Base-by-base conservation (phyloP, 306 rosid species). In the Corylus heterophylla region DNA sequence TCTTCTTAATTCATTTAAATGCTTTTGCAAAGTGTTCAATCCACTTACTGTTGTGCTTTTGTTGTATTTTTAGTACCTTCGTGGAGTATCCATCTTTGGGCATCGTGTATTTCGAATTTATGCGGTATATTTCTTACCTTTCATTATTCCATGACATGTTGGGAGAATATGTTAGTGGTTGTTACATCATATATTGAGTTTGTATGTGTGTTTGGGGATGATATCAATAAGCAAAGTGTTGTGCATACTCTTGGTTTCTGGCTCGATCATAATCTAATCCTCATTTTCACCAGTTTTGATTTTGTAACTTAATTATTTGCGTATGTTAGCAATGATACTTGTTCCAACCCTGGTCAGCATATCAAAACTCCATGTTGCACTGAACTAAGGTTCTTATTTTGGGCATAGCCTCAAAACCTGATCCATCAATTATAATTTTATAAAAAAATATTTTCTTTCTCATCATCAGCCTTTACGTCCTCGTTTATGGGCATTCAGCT, bases 51-150 rank as follows among this genome's bases (percentile, higher is more conserved):
- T 75, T 80, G 18, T 37, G 55, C 50, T 73, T 74, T 73, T 25
- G 81, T 85, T 75, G 77, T 29, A 56, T 79, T 42, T 31, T 64
- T 74, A 92, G 98, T 89, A 95, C 86, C 97, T 95, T 12, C 90
- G 94, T 78, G 94, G 98, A 83, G 79, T 95, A 85, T 91, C 98
- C 82, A 74, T 95, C 84, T 85, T 87, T 71, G 94, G 98, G 74
- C 89, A 85, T 83, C 90, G 85, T 12, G 51, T 92, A 71, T 92
- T 92, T 82, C 89, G 82, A 78, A 85, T 95, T 79, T 95, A 95
- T 84, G 98, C 98, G 54, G 96, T 94, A 91, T 76, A 84, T 79
- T 80, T 72, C 80, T 63, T 78, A 27, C 54, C 75, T 73, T 82
- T 31, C 70, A 35, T 44, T 17, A 3, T 39, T 3, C 12, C 48